Evolutionary conservation across 2,329 filamentous ascomycete species (phyloP), one percentile per base, ranked within the genome.

Genomic region (Ramularia endophylla): DNA sequence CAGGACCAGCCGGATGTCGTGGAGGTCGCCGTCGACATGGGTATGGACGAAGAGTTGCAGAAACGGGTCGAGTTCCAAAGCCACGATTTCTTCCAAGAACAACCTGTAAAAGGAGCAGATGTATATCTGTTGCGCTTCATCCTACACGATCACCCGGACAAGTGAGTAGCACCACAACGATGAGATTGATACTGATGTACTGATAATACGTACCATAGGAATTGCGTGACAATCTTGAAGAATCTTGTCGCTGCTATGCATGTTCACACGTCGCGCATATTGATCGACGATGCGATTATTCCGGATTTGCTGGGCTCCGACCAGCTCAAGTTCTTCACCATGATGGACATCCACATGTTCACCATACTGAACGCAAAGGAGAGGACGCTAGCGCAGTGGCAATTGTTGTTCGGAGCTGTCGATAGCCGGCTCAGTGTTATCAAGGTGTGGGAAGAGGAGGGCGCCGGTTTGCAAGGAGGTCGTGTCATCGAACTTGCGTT

Each of bases 61-160:
- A n/a, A n/a, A n/a, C 29, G 40, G 2, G 30, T 47, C 36, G 34
- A 8, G 13, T 48, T 44, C 22, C 20, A 38, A 15, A 35, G 34
- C 4, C 43, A 59, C 20, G 53, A 60, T 19, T 58, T 58, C 41
- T 59, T 56, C 47, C 49, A 41, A 1, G 40, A 47, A 9, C 43
- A 59, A 22, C 50, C 51, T 2, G 38, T 55, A 11, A 39, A 45
- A 8, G 49, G 46, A 30, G 59, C 61, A 7, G 56, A 59, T 31
- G 43, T 62, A 6, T 51, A 51, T 27, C 39, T 51, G 17, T 28
- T 53, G 9, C 38, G 41, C 5, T 39, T 33, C 27, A 47, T 53
- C 34, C 22, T 53, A 8, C 46, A 51, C n/a, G 37, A 53, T 37
- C 52, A 50, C 47, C 47, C 55, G 6, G 52, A 56, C 38, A 19